Conservation (phyloP, 768 basidiomycete species). For the Dendrothele bispora region DNA sequence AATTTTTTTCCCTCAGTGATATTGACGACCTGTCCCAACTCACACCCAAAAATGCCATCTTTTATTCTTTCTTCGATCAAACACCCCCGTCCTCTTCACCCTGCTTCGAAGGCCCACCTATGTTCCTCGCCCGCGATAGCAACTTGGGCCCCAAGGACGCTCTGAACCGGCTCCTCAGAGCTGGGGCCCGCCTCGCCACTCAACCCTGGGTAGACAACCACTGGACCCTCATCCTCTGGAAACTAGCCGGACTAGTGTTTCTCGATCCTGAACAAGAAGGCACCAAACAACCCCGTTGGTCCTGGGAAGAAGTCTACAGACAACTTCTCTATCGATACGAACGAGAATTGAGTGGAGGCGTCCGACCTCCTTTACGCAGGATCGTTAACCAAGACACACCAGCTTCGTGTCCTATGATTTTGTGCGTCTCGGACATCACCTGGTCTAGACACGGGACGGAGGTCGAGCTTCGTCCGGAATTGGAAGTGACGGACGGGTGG, state of each 20-base stretch:
- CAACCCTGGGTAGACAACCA: slow-evolving; percentile 90
- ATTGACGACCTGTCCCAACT: slow-evolving; percentile 52
- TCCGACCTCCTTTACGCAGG: slow-evolving; percentile 78
- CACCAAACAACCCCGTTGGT: slow-evolving; percentile 54
- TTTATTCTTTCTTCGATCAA: slow-evolving; percentile 57
- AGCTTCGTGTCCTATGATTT: slow-evolving; percentile 75
- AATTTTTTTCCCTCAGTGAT: slow-evolving; percentile 37
- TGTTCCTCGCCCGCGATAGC: slow-evolving; percentile 3
- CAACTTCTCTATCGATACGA: slow-evolving; percentile 95
- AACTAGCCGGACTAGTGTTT: slow-evolving; percentile 81
- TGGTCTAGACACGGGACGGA: slow-evolving; percentile 47
- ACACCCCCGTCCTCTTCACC: slow-evolving; percentile 25
- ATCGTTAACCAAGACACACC: slow-evolving; percentile 85
- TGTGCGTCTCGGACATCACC: slow-evolving; percentile 76
- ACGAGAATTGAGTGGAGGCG: slow-evolving; percentile 74
- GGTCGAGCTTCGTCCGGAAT: slow-evolving; percentile 46
- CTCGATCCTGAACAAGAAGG: slow-evolving; percentile 63
- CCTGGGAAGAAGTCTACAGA: slow-evolving; percentile 75
- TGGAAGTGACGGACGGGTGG: slow-evolving; percentile 99
- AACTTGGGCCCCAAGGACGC: slow-evolving; percentile 45
- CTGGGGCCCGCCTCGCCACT: slow-evolving; percentile 69
- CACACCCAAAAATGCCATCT: slow-evolving; percentile 52
- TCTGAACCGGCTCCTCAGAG: slow-evolving; percentile 49
- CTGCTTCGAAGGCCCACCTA: slow-evolving; percentile 18
- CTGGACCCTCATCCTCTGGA: slow-evolving; percentile 92